Evolutionary conservation across 352 stramenopile genomes (phyloP), one percentile per base, ranked within the genome.

Genomic region (Aphanomyces astaci): DNA sequence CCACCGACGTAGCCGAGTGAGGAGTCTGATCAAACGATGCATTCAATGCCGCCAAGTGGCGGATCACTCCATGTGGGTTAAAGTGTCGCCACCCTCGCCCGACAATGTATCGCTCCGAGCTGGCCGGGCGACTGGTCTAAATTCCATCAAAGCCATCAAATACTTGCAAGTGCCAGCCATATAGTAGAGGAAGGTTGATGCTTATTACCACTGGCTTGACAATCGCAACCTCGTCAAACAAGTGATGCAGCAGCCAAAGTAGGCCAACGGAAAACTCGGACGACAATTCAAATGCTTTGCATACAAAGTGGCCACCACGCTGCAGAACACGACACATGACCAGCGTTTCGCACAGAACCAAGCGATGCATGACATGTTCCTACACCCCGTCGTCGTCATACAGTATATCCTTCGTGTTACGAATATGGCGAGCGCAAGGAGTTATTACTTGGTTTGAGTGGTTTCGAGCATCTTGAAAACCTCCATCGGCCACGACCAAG

Each of bases 221-320:
- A 68, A 94, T 71, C 31, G 78, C 71, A 59, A 94, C 63, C 46
- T 78, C 71, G 1, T 73, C 71, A 64, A 94, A 94, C 51, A 75
- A 82, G 46, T 77, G 71, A 55, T 89, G 74, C 19, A 94, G 43
- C 2, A 92, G 30, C 78, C 80, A 90, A 17, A 82, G 73, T 4
- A 94, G 72, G 51, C 89, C 60, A 19, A 88, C 53, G 78, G 89
- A 90, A 5, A 79, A 40, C 10, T 76, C 71, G 3, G 79, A 87
- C 30, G 77, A 68, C 11, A 94, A 39, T 45, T 94, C 85, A 55
- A 94, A 94, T 19, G 85, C 89, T 73, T 94, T 94, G 71, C 82
- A 90, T 10, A 88, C 65, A 66, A 94, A 92, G 52, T 79, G 77
- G 10, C 85, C 85, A 31, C 73, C 70, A 0, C 72, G 24, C 2